A percentile compares a stretch with the other conserved stretches of the same genome.
phyloP scores from a whole-genome alignment of 345 rosid species.

The Hibiscus tridactylites region DNA sequence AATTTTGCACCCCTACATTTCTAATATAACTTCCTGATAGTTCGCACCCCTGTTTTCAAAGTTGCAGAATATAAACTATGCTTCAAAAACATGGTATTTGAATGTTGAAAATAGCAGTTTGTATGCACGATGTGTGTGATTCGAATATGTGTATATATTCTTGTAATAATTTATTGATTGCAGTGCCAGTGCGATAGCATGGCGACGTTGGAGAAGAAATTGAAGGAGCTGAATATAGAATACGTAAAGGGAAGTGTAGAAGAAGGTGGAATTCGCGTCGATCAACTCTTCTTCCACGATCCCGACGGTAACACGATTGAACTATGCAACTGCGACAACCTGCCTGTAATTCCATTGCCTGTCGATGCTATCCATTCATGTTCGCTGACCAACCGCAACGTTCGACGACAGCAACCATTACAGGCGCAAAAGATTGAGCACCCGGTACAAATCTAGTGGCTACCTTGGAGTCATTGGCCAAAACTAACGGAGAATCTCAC shows the following conservation, averaged over 20 bases:
- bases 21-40: too few relatives aligned
- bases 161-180: not conserved
- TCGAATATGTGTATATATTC: too few relatives aligned
- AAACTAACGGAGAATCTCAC: not conserved
- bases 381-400: conserved; percentile 28
- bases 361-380: conserved; percentile 30
- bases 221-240: conserved; percentile 40
- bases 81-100: too few relatives aligned
- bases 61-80: too few relatives aligned
- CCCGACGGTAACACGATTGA: conserved; percentile 61
- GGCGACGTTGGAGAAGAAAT: conserved; percentile 38
- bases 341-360: conserved; percentile 37
- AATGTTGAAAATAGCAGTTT: too few relatives aligned
- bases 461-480: too few relatives aligned
- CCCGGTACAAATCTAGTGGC: not conserved
- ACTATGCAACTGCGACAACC: conserved; percentile 46
- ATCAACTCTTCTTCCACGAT: conserved; percentile 59
- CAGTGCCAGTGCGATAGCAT: conserved; percentile 38
- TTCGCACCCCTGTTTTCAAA: too few relatives aligned
- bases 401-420: not conserved
- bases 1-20: too few relatives aligned
- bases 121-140: too few relatives aligned
- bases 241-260: conserved; percentile 32
- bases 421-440: conserved; percentile 8
- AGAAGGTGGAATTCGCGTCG: conserved; percentile 39